Evolutionary conservation across 176 grass and related monocot species (phyloP).

Genomic region (Canna indica): DNA sequence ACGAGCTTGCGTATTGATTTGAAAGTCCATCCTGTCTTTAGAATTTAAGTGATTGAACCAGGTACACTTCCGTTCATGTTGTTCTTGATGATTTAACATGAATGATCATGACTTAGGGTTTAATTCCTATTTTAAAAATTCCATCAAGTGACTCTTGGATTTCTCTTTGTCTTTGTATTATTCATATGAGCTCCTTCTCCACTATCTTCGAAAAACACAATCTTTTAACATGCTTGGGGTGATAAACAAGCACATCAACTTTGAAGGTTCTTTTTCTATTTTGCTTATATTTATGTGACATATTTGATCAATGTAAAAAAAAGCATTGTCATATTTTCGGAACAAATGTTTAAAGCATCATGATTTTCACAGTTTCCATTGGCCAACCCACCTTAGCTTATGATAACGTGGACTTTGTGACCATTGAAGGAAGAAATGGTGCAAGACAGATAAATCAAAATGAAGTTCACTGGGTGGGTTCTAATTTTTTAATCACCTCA

Average conservation of each 20-base stretch:
- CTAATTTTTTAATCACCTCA: not conserved
- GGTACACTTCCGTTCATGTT: no score
- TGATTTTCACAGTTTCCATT: conserved; percentile 50
- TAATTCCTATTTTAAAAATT: no score
- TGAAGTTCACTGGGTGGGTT: conserved; percentile 83
- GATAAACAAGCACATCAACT: conserved; percentile 78
- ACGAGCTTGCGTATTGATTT: no score
- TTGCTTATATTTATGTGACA: not conserved
- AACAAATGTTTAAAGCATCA: conserved; percentile 17
- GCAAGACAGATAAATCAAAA: conserved; percentile 96
- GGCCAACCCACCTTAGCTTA: conserved; percentile 58
- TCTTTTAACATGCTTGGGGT: conserved; percentile 69
- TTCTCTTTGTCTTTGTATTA: conserved; percentile 47
- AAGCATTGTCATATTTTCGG: not conserved
- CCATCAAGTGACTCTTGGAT: not conserved
- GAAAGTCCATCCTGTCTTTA: no score
- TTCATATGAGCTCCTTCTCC: conserved; percentile 86
- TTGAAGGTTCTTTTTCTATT: conserved; percentile 57
- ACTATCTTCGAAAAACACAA: conserved; percentile 89
- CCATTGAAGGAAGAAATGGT: conserved; percentile 57
- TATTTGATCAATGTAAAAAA: not conserved
- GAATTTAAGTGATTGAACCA: no score
- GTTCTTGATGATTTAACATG: no score
- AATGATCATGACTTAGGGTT: no score
- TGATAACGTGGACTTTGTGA: conserved; percentile 66